These are phyloP conservation scores for Fonsecaea pedrosoi DNA, from an alignment of 2,329 filamentous ascomycete genomes.

Conservation along the genomic window DNA sequence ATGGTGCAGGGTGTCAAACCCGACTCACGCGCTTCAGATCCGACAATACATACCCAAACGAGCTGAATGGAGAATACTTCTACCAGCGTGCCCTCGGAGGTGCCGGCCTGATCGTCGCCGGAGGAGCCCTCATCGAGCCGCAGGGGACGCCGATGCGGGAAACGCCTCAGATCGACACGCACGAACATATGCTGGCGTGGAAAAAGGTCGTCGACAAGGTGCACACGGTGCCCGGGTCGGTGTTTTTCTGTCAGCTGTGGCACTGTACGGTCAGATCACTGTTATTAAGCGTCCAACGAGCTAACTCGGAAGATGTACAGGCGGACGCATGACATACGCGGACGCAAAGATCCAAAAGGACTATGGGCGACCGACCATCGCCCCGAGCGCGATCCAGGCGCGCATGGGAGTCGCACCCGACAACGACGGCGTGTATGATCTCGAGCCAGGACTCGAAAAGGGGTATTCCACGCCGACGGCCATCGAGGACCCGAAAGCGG, in stretches of 20 bases:
- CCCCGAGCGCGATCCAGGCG: conserved; percentile 15
- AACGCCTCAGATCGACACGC: conserved; percentile 15
- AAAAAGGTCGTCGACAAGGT: conserved; percentile 16
- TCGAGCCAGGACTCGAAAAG: conserved; percentile 8
- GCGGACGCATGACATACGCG: conserved; percentile 12
- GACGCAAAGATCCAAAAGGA: conserved; percentile 15
- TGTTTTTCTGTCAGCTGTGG: conserved; percentile 19
- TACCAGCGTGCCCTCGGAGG: conserved; percentile 13
- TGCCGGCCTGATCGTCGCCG: conserved; percentile 12
- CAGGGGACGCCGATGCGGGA: conserved; percentile 17
- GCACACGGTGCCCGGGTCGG: conserved; percentile 10
- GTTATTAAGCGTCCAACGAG: too few relatives aligned
- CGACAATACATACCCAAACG: conserved; percentile 16
- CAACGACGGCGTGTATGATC: conserved; percentile 15
- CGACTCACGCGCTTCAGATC: not conserved
- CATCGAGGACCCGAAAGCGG: conserved; percentile 10
- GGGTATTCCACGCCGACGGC: conserved; percentile 9
- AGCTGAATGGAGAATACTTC: conserved; percentile 15
- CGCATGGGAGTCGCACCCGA: conserved; percentile 15
- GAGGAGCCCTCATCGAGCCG: conserved; percentile 14
- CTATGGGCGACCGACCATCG: conserved; percentile 10
- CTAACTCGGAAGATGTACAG: not conserved
- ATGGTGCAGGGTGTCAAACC: too few relatives aligned
- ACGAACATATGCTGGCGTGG: conserved; percentile 15
- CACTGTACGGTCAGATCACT: conserved; percentile 3